phyloP scores from a whole-genome alignment of 768 basidiomycete genomes.

The Tylopilus subfusipes region DNA sequence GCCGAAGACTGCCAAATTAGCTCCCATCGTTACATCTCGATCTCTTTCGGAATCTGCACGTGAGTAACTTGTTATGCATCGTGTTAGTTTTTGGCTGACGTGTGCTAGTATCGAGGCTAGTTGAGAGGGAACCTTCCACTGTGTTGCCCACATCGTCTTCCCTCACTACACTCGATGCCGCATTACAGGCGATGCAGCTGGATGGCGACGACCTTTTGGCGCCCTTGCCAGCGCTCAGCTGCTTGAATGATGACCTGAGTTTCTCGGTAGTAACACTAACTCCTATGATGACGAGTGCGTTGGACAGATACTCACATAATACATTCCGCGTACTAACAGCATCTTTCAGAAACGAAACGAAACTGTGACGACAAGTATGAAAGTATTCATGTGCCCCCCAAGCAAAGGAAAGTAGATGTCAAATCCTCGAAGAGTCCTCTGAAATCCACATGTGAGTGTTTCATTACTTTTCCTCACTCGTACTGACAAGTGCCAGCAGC shows the following conservation, averaged over 20 bases:
- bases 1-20: background rate
- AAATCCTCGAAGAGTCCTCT: background rate
- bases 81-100: slow-evolving; percentile 6
- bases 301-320: background rate
- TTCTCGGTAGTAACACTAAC: background rate
- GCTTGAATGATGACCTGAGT: slow-evolving; percentile 3
- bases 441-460: slow-evolving; percentile 11
- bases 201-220: slow-evolving; percentile 5
- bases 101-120: background rate
- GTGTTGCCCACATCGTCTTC: slow-evolving; percentile 12
- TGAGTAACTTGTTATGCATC: background rate
- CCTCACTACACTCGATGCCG: slow-evolving; percentile 12
- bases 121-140: background rate
- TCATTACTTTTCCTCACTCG: background rate
- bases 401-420: background rate
- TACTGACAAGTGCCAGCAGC: slow-evolving; percentile 2
- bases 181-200: slow-evolving; percentile 4
- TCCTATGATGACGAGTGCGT: background rate
- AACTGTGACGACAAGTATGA: background rate
- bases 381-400: background rate
- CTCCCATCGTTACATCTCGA: background rate
- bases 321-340: background rate
- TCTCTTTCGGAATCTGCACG: background rate
- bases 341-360: background rate
- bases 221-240: background rate